Evolutionary conservation across 257 asterid genomes (phyloP).

Genomic region (Handroanthus guayacan): DNA sequence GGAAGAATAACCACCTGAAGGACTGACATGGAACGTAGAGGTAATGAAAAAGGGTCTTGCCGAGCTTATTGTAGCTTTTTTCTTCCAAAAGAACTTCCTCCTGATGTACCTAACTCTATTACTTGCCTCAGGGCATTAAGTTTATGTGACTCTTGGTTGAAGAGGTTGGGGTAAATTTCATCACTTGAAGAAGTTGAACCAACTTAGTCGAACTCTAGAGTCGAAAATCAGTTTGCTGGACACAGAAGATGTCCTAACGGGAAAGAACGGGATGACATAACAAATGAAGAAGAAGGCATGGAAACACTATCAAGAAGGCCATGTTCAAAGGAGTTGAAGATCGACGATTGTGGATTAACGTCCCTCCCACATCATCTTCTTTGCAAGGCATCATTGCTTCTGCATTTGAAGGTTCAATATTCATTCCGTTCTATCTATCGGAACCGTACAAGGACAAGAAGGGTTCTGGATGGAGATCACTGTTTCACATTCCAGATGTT

Average conservation of each 20-base stretch:
- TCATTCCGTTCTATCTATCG: no score
- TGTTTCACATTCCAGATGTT: slow-evolving; percentile 2
- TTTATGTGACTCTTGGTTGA: slow-evolving; percentile 27
- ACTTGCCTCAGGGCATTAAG: slow-evolving; percentile 25
- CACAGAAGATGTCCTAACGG: slow-evolving; percentile 19
- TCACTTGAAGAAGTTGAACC: slow-evolving; percentile 26
- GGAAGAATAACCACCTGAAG: background rate
- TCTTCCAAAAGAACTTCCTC: background rate
- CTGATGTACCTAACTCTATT: background rate
- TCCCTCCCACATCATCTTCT: background rate
- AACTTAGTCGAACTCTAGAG: background rate
- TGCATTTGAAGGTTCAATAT: no score
- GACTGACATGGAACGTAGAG: background rate
- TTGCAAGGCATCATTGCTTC: slow-evolving; percentile 2
- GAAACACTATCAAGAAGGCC: slow-evolving; percentile 16
- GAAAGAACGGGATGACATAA: slow-evolving; percentile 38
- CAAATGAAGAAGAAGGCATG: background rate
- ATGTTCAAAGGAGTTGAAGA: slow-evolving; percentile 18
- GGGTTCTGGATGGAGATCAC: background rate
- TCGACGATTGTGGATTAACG: background rate
- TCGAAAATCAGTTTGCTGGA: background rate
- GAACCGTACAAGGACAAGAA: background rate
- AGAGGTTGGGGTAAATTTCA: slow-evolving; percentile 11
- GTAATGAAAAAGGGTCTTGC: background rate
- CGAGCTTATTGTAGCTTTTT: slow-evolving; percentile 3